Evolutionary conservation across 2,329 filamentous ascomycete genomes (phyloP), one percentile per base, ranked within the genome.

Genomic region (Fusarium sambucinum): DNA sequence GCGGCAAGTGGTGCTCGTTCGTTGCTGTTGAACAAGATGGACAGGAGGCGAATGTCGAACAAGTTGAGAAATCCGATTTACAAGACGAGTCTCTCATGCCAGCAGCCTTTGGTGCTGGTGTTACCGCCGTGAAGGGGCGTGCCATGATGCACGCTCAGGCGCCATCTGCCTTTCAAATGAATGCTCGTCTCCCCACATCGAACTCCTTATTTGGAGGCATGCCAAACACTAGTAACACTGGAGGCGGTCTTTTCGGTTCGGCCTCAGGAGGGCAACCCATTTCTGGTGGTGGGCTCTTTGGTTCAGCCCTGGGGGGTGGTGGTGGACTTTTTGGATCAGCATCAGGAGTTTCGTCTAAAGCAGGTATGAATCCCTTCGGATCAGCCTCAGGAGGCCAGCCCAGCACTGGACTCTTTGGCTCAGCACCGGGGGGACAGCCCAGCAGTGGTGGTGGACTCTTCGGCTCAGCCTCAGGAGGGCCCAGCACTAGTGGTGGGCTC

Each of bases 1-100:
- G 84, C 4, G 87, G 89, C 2, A 91, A 89, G 73, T 92, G 88
- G 85, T 91, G 88, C 72, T 92, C 90, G 0, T 94, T 93, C 66
- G 87, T 93, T 5, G 91, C 91, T 3, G 82, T 91, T 3, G 82
- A 89, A 63, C 79, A 82, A 11, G 77, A 81, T 2, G 59, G 47
- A 8, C 55, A 52, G 6, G 55, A 59, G 1, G 19, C 64, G 1
- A 29, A 65, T 6, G 47, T 44, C 23, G 55, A 55, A 6, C 47
- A 60, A 16, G 52, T 48, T 7, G 46, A 51, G 1, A 50, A 59
- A 23, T 25, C 13, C 46, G 16, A 8, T 48, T 13, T 27, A 3
- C 0, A 19, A 10, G 8, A 2, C 17, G 21, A 17, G 9, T 25
- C 40, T 5, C 16, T 11, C 21, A 12, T 8, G 5, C 10, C 14